These are phyloP conservation scores for Penicillium sp. DNA, from an alignment of 2,329 filamentous ascomycete species.

Conservation along the genomic window DNA sequence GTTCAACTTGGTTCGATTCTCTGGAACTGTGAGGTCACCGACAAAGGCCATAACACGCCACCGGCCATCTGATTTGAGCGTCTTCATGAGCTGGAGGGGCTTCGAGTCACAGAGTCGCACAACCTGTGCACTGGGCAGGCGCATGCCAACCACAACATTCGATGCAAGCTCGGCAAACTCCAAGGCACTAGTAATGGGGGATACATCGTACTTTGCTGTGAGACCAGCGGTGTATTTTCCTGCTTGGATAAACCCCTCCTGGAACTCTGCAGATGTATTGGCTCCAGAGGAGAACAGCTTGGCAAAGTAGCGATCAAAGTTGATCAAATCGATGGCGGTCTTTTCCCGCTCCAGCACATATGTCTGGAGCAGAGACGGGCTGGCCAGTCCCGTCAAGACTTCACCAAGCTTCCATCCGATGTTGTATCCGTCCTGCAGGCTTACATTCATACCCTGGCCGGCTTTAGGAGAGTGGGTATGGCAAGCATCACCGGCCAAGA, in stretches of 20 bases:
- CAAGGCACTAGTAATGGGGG: constrained; percentile 44
- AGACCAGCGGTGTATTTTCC: constrained; percentile 62
- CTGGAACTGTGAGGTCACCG: constrained; percentile 41
- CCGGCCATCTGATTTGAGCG: constrained; percentile 53
- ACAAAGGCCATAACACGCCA: constrained; percentile 54
- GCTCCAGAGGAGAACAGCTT: constrained; percentile 52
- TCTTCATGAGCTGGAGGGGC: constrained; percentile 52
- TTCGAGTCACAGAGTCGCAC: constrained; percentile 61
- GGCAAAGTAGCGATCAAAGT: constrained; percentile 58
- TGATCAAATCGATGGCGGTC: constrained; percentile 58
- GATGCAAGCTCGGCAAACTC: constrained; percentile 37
- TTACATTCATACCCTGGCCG: constrained; percentile 59
- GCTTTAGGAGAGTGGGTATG: constrained; percentile 70
- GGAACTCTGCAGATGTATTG: constrained; percentile 51
- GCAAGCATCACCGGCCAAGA: constrained; percentile 69
- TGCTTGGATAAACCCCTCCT: constrained; percentile 57
- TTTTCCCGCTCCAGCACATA: constrained; percentile 55
- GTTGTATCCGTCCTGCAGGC: constrained; percentile 61
- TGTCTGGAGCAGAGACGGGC: constrained; percentile 49
- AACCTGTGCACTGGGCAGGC: constrained; percentile 57
- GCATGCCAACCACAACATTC: constrained; percentile 47
- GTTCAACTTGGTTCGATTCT: constrained; percentile 31
- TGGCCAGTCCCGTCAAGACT: constrained; percentile 48
- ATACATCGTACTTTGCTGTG: constrained; percentile 55
- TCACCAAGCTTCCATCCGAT: constrained; percentile 61